Evolutionary conservation across 2,329 filamentous ascomycete species (phyloP), one percentile per base, ranked within the genome.

Genomic region (Xenoacremonium recifei): DNA sequence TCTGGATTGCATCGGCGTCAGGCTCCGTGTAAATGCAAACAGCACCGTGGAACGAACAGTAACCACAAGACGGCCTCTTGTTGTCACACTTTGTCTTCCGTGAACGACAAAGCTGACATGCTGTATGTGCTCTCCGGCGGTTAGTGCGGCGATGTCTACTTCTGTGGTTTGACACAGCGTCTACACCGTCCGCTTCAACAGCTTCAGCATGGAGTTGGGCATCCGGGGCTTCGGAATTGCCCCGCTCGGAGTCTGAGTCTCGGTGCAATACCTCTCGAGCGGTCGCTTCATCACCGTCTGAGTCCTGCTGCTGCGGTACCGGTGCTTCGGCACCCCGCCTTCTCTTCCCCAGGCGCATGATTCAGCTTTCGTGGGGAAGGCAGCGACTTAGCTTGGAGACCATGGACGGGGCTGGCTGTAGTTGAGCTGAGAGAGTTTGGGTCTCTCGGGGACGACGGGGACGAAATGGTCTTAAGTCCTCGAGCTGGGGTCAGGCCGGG

Each of bases 41-140:
- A 27, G 23, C 23, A 27, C 23, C 35, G 10, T 37, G 35, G 19
- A 37, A 21, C 7, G 35, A 25, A 21, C 35, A 37, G 9, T 37
- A 37, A 11, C 35, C 35, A 18, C 35, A 37, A 5, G 35, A 23
- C 10, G 35, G 35, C 3, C 21, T 19, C 27, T 21, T 19, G 21
- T 37, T 37, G 18, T 37, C 35, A 17, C 35, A 37, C 18, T 21
- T 37, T 19, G 35, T 37, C 21, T 37, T 37, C 15, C 35, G 35
- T 6, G 35, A n/a, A 16, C 35, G 35, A 17, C 35, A 37, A 9
- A 37, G 19, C 6, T 21, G 35, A 37, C 35, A 37, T 23, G 35
- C 35, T 6, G 23, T 21, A 5, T 7, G n/a, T 12, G 35, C 35
- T 16, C 21, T 37, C 23, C 23, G 7, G 9, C 23, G 23, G 23